These are phyloP conservation scores for Wickerhamomyces rabaulensis DNA, from an alignment of 805 yeast genomes.

Conservation along the genomic window DNA sequence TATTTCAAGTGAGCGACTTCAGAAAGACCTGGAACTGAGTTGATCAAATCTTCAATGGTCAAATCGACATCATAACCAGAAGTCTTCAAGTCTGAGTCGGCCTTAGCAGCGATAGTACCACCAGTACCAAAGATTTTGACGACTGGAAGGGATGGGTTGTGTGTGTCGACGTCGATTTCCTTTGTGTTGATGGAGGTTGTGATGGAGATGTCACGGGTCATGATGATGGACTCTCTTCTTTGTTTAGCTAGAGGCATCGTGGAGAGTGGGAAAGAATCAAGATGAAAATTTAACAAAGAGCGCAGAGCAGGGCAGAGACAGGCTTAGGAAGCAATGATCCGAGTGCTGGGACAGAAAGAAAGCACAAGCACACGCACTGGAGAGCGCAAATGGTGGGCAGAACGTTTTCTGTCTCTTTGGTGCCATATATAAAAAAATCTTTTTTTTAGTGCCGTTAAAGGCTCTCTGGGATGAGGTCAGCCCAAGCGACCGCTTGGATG, in stretches of 20 bases:
- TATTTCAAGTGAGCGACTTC: conserved; percentile 52
- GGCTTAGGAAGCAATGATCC: neutral
- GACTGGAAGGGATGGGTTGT: conserved; percentile 18
- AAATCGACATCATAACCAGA: conserved; percentile 53
- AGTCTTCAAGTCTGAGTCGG: conserved; percentile 39
- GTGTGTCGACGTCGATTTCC: conserved; percentile 23
- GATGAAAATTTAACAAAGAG: neutral
- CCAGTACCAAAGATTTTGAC: conserved; percentile 55
- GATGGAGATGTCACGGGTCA: conserved; percentile 16
- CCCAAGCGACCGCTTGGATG: no score
- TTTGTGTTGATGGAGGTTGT: conserved; percentile 20
- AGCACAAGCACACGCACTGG: no score
- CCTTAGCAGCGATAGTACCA: conserved; percentile 57
- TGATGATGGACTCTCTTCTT: conserved; percentile 1
- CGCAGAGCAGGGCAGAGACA: neutral
- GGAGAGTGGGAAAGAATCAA: neutral
- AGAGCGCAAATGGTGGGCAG: no score
- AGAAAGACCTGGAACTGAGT: conserved; percentile 55
- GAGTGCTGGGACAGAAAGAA: neutral
- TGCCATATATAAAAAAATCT: neutral
- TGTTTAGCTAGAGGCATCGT: neutral
- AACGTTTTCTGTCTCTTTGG: neutral
- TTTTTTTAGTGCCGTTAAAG: neutral
- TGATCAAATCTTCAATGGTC: conserved; percentile 47
- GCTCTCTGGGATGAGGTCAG: no score